Evolutionary conservation across 208 protist species (phyloP), one percentile per base, ranked within the genome.

Genomic region (Crithidia bombi): DNA sequence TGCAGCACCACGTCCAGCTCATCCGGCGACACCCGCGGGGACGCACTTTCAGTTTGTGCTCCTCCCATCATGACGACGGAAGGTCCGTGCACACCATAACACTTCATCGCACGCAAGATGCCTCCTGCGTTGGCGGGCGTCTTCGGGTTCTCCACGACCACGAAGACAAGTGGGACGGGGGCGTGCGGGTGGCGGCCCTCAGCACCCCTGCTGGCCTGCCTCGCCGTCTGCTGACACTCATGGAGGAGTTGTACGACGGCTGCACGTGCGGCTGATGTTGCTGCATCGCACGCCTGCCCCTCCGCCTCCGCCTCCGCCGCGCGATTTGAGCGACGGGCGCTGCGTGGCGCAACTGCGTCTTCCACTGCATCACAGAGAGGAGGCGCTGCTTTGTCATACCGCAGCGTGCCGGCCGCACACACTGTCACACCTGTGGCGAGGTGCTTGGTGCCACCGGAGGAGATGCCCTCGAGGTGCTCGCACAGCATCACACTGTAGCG

Each of bases 131-230:
- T 92, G 12, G 78, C 75, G 1, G 87, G 87, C 12, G 83, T 92
- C 58, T 92, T 92, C 0, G 87, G 83, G 61, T 92, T 90, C 39
- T 88, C 83, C 3, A 92, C 73, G 6, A 85, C 86, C 9, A 92
- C 36, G 41, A 89, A 87, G 15, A 92, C 56, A 14, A 67, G 59
- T 28, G 79, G 65, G 14, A 52, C 36, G 32, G 65, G 47, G 52
- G 10, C 21, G 47, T 54, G 62, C 7, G 5, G 21, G 25, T 55
- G 9, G 21, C 35, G 1, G 35, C n/a, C 41, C n/a, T 41, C 30
- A 21, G 21, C 32, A 28, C 41, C 25, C 5, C 32, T 32, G 26
- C 26, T 19, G 49, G n/a, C n/a, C n/a, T n/a, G n/a, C n/a, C 46
- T 28, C 9, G 66, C 66, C 10, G 30, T 65, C 3, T 54, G 28